Base-by-base conservation (phyloP, 2,329 filamentous ascomycete species). In the Sarocladium kiliense region DNA sequence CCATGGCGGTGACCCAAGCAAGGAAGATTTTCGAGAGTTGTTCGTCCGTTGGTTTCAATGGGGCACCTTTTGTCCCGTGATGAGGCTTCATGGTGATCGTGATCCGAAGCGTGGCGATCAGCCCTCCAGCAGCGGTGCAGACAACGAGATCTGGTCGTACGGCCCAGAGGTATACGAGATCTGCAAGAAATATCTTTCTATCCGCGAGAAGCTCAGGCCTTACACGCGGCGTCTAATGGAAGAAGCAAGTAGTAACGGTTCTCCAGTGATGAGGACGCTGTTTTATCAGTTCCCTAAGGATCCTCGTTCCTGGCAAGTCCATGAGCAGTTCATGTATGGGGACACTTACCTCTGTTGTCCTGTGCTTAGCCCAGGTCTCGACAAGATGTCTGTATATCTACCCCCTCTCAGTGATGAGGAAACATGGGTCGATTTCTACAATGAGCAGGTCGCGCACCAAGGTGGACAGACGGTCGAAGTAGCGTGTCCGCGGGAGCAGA, bases 21-120 rank as follows among this genome's bases (percentile, higher is more conserved):
- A 85, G 47, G 67, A 71, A 1, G 71, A 62, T 0, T 88, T 87
- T 66, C 73, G 82, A 7, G 85, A 88, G 62, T 68, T 88, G 0
- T 82, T 87, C 56, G 78, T 83, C 1, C 71, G 85, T 2, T 88
- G 85, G 85, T 88, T 88, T 65, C 84, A 87, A 61, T 88, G 84
- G 82, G 84, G 80, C 0, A 71, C 82, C 0, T 87, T 85, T 62
- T 86, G 82, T 56, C 85, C 85, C 0, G 84, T 88, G 1, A 85
- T 88, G 77, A 71, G 85, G 2, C 72, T 87, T 0, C 85, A 88
- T 60, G 85, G 85, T 5, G 81, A 87, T 62, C 76, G 85, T 0
- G 82, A 86, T 64, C 85, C 85, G 0, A 74, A 66, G 44, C 69
- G 62, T 0, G 72, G 72, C 19, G 71, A 67, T 26, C 66, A 62